phyloP scores from a whole-genome alignment of 169 alveolate genomes.

The Babesia caballi region DNA sequence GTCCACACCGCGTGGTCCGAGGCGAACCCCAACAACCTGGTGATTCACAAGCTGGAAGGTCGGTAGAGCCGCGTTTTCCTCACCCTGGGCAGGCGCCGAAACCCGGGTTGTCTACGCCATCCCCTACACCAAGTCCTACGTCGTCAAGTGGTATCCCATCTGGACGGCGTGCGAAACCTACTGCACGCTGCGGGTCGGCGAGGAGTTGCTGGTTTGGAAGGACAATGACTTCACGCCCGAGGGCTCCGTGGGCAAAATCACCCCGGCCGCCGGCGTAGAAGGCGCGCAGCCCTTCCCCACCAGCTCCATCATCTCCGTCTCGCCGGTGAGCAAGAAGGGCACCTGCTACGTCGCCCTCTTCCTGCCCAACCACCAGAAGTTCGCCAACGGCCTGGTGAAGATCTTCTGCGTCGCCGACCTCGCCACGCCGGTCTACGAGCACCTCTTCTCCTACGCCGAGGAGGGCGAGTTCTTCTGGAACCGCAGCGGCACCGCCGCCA shows the following conservation, averaged over 20 bases:
- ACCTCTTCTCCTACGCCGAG: constrained; percentile 67
- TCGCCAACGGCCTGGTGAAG: constrained; percentile 38
- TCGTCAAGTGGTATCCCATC: constrained; percentile 49
- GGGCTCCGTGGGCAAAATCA: constrained; percentile 17
- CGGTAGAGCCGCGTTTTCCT: neutral
- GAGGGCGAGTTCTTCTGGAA: constrained; percentile 78
- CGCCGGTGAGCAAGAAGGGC: constrained; percentile 50
- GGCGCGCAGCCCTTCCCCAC: constrained; percentile 19
- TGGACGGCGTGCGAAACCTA: constrained; percentile 58
- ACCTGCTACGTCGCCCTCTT: constrained; percentile 39
- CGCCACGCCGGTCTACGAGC: constrained; percentile 37
- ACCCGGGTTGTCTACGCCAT: constrained; percentile 21
- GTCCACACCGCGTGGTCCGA: constrained; percentile 56
- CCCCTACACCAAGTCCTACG: constrained; percentile 52
- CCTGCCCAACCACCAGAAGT: constrained; percentile 50
- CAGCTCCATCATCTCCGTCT: constrained; percentile 30
- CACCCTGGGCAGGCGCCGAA: neutral
- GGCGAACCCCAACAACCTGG: constrained; percentile 45
- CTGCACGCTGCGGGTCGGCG: constrained; percentile 42
- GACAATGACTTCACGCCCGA: constrained; percentile 26
- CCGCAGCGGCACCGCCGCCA: constrained; percentile 61
- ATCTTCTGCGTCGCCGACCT: neutral
- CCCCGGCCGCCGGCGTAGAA: constrained; percentile 4
- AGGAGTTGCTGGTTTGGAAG: constrained; percentile 45
- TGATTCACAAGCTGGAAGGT: constrained; percentile 45